phyloP scores from a whole-genome alignment of 31 red algal species.

The Odonthalia washingtoniensis region DNA sequence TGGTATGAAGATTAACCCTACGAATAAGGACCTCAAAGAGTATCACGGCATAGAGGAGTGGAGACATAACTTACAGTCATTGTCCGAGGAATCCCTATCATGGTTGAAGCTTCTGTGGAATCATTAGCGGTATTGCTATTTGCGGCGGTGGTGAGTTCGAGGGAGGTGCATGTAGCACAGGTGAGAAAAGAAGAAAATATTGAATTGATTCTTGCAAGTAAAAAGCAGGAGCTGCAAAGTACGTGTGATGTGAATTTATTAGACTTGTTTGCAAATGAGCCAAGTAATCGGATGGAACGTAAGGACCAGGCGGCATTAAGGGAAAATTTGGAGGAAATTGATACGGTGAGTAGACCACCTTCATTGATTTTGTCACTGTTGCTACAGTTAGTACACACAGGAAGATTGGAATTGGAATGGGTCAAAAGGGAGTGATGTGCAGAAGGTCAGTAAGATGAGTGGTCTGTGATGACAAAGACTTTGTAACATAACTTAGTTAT shows the following conservation, averaged over 20 bases:
- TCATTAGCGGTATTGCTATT: constrained; percentile 85
- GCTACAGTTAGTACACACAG: constrained; percentile 69
- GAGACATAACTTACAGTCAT: constrained; percentile 85
- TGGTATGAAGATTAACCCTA: constrained; percentile 73
- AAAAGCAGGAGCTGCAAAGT: constrained; percentile 64
- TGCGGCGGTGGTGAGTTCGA: constrained; percentile 78
- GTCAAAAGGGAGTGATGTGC: constrained; percentile 65
- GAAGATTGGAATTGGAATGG: constrained; percentile 85
- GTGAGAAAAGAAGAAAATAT: constrained; percentile 84
- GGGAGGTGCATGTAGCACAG: constrained; percentile 74
- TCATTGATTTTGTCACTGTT: constrained; percentile 72
- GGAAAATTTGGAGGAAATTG: constrained; percentile 92
- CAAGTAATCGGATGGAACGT: constrained; percentile 53
- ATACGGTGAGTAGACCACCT: constrained; percentile 88
- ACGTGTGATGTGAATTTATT: constrained; percentile 94
- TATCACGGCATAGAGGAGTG: constrained; percentile 59
- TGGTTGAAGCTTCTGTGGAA: constrained; percentile 67
- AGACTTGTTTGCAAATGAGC: constrained; percentile 76
- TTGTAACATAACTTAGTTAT: too few relatives aligned
- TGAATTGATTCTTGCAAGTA: constrained; percentile 76
- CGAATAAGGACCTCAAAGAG: constrained; percentile 48
- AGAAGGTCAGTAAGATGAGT: constrained; percentile 87
- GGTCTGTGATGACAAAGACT: constrained; percentile 61
- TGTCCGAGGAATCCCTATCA: constrained; percentile 75
- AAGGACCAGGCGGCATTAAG: constrained; percentile 89